Conservation (phyloP, 805 yeast species). For the Candida nanaspora region DNA sequence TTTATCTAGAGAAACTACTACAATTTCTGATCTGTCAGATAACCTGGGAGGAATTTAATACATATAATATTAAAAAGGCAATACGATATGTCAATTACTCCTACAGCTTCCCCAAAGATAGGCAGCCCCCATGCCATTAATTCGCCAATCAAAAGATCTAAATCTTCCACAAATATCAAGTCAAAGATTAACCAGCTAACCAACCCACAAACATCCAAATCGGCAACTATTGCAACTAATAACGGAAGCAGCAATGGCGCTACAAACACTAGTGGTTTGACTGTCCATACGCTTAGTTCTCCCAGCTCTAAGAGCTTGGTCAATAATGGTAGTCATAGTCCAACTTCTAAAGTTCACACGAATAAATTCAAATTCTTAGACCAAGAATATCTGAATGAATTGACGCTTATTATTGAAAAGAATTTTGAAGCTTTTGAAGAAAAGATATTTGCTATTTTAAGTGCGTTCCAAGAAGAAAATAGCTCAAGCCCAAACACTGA, state of each 20-base stretch:
- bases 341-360: background rate
- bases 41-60: too few relatives aligned
- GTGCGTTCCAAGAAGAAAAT: background rate
- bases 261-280: too few relatives aligned
- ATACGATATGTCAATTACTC: background rate
- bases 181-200: background rate
- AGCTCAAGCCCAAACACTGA: too few relatives aligned
- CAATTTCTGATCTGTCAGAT: too few relatives aligned
- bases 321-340: background rate
- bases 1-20: too few relatives aligned
- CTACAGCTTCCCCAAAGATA: background rate
- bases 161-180: constrained; percentile 2
- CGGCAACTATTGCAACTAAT: background rate
- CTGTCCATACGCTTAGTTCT: too few relatives aligned
- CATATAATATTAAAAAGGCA: too few relatives aligned
- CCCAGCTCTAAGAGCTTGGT: background rate
- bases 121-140: background rate
- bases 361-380: constrained; percentile 3
- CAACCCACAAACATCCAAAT: background rate
- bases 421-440: constrained; percentile 2
- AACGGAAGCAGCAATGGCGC: too few relatives aligned
- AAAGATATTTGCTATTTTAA: background rate
- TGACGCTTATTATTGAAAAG: background rate
- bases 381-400: constrained; percentile 3
- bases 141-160: constrained; percentile 1